A percentile compares a stretch with the other conserved stretches of the same genome.
phyloP scores from a whole-genome alignment of 1,284 basidiomycete species.

The Paramarasmius palmivorus region DNA sequence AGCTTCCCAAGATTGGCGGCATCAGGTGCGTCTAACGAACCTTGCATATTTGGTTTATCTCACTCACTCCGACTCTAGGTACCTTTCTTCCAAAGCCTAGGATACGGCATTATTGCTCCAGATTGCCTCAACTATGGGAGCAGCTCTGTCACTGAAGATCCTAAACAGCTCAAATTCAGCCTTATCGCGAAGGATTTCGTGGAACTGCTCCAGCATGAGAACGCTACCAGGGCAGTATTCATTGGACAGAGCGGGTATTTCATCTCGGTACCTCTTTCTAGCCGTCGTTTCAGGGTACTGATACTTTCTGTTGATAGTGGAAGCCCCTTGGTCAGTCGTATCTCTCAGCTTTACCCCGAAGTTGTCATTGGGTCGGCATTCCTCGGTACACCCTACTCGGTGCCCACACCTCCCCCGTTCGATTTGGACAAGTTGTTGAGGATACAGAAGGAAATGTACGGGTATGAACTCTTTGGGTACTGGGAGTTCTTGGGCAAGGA shows the following conservation, averaged over 20 bases:
- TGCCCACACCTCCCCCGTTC: slow-evolving; percentile 10
- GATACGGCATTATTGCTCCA: slow-evolving; percentile 40
- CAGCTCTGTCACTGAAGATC: slow-evolving; percentile 36
- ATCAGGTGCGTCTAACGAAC: slow-evolving; percentile 4
- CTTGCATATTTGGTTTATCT: not conserved
- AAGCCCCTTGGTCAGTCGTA: slow-evolving; percentile 19
- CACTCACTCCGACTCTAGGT: slow-evolving; percentile 21
- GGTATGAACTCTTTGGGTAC: slow-evolving; percentile 34
- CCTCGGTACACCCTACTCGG: slow-evolving; percentile 20
- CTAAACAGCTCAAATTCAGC: slow-evolving; percentile 24
- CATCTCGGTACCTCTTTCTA: not conserved
- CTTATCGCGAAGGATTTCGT: slow-evolving; percentile 20
- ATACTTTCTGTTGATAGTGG: slow-evolving; percentile 22
- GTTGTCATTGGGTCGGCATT: slow-evolving; percentile 25
- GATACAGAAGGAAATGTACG: slow-evolving; percentile 27
- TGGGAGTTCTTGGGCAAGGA: slow-evolving; percentile 23
- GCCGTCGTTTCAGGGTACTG: slow-evolving; percentile 6
- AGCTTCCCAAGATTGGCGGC: slow-evolving; percentile 28
- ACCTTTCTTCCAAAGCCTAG: slow-evolving; percentile 31
- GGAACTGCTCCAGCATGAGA: slow-evolving; percentile 28
- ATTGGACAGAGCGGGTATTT: slow-evolving; percentile 33
- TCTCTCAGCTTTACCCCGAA: slow-evolving; percentile 23
- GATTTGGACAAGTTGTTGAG: slow-evolving; percentile 5
- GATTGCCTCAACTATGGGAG: slow-evolving; percentile 43
- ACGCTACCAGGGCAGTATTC: slow-evolving; percentile 21